Evolutionary conservation across 306 rosid species (phyloP).

Genomic region (Glycine soja): DNA sequence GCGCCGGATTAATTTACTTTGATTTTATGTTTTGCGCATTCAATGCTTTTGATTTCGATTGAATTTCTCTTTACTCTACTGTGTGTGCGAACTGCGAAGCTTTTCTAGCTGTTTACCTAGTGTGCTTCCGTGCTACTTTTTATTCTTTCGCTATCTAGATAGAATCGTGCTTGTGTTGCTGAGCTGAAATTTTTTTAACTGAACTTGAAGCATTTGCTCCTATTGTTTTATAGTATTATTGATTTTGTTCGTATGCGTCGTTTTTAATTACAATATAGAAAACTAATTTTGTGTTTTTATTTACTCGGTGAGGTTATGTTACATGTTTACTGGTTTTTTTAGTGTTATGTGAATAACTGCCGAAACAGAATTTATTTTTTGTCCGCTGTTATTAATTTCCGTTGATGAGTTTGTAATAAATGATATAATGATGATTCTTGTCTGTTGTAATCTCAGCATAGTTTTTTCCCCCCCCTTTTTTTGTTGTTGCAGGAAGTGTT

Average conservation of each 20-base stretch:
- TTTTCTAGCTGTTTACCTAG: not conserved
- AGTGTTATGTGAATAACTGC: conserved; percentile 8
- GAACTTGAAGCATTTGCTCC: conserved; percentile 22
- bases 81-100: too few species aligned
- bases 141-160: not conserved
- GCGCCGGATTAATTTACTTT: not conserved
- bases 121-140: conserved; percentile 20
- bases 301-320: conserved; percentile 19
- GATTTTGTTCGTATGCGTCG: not conserved
- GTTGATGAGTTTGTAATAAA: conserved; percentile 22
- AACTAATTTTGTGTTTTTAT: conserved; percentile 10
- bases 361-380: not conserved
- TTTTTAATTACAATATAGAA: not conserved
- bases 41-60: conserved; percentile 42
- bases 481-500: conserved; percentile 49
- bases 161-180: conserved; percentile 24
- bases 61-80: conserved; percentile 1
- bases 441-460: not conserved
- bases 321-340: not conserved
- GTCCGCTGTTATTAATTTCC: conserved; percentile 29
- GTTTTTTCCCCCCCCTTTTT: conserved; percentile 4
- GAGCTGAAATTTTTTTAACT: conserved; percentile 15
- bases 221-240: not conserved
- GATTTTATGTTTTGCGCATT: conserved; percentile 44
- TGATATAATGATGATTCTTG: conserved; percentile 1